These are phyloP conservation scores for Hygrocybe punicea DNA, from an alignment of 768 basidiomycete genomes.

Conservation along the genomic window DNA sequence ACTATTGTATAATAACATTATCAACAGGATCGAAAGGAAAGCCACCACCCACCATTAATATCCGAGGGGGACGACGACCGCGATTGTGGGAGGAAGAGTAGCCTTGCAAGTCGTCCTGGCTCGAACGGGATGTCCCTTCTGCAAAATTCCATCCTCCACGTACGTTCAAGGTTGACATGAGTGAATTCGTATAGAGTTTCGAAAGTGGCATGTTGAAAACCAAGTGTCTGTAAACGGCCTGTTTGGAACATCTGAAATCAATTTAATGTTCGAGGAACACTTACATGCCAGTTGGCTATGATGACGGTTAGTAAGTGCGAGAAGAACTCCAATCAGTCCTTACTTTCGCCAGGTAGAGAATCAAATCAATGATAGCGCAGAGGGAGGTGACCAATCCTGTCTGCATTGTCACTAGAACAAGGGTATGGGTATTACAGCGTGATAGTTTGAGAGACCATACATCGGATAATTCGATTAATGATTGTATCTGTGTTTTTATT, in stretches of 20 bases:
- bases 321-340: background rate
- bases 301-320: background rate
- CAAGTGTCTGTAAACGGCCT: conserved; percentile 29
- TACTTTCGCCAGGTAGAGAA: conserved; percentile 32
- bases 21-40: too few relatives aligned
- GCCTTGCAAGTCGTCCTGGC: background rate
- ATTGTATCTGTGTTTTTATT: conserved; percentile 36
- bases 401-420: conserved; percentile 35
- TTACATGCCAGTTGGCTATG: conserved; percentile 25
- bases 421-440: background rate
- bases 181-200: conserved; percentile 40
- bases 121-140: background rate
- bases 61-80: too few relatives aligned
- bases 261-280: background rate
- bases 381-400: conserved; percentile 37
- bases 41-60: too few relatives aligned
- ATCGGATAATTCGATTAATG: conserved; percentile 42
- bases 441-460: conserved; percentile 18
- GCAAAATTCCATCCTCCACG: conserved; percentile 29
- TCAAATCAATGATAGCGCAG: conserved; percentile 33
- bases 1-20: too few relatives aligned
- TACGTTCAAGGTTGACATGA: conserved; percentile 40
- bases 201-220: conserved; percentile 39
- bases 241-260: background rate
- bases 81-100: background rate